phyloP scores from a whole-genome alignment of 257 asterid genomes.

The Rauvolfia tetraphylla region DNA sequence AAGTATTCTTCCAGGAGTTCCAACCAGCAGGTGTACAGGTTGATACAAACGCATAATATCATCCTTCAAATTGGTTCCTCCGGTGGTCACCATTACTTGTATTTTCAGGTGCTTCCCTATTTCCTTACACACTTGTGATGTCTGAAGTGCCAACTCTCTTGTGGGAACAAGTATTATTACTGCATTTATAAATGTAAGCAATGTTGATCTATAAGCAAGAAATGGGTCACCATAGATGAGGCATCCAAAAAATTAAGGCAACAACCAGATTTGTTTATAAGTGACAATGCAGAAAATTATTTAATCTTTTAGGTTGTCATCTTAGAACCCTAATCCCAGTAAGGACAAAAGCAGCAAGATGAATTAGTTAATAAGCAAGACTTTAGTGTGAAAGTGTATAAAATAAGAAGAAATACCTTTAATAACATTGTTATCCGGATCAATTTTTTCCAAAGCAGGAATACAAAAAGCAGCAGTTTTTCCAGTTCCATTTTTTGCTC shows the following conservation, averaged over 20 bases:
- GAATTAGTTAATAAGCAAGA: neutral
- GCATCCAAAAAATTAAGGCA: too few species aligned
- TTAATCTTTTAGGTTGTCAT: neutral
- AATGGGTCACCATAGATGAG: too few species aligned
- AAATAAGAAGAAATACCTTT: slow-evolving; percentile 43
- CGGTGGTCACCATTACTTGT: slow-evolving; percentile 83
- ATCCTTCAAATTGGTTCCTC: slow-evolving; percentile 87
- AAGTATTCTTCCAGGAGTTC: slow-evolving; percentile 90
- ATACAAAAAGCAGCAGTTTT: slow-evolving; percentile 95
- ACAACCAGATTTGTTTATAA: too few species aligned
- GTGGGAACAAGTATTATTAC: slow-evolving; percentile 90
- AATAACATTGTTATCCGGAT: slow-evolving; percentile 70
- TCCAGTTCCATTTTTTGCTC: slow-evolving; percentile 96
- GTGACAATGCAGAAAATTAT: too few species aligned
- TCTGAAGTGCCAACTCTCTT: slow-evolving; percentile 84
- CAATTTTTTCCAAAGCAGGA: slow-evolving; percentile 86
- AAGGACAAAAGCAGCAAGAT: neutral
- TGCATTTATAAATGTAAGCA: too few species aligned
- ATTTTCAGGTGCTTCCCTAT: slow-evolving; percentile 74
- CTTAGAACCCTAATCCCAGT: neutral
- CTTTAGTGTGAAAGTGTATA: neutral
- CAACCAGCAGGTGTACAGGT: slow-evolving; percentile 91
- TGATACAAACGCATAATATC: slow-evolving; percentile 90
- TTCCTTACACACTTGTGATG: slow-evolving; percentile 88
- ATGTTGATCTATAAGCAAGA: too few species aligned